Evolutionary conservation across 75 land plant species (phyloP).

Genomic region (Pinus tabuliformis): DNA sequence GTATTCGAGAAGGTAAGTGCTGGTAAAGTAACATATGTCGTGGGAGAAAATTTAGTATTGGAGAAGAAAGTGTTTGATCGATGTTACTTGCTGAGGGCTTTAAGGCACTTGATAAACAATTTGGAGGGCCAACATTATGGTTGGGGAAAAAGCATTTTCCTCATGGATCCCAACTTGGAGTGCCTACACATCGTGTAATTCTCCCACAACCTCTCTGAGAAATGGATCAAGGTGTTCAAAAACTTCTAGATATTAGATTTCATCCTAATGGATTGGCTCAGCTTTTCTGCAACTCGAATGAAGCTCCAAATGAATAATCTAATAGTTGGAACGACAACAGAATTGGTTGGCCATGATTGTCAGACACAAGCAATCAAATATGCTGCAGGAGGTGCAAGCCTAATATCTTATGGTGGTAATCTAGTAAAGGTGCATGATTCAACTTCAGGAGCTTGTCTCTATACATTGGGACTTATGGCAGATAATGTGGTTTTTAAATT

Average conservation of each 20-base stretch:
- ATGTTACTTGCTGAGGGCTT: too few species aligned
- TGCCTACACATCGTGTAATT: conserved; percentile 48
- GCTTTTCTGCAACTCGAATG: conserved; percentile 41
- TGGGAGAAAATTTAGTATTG: too few species aligned
- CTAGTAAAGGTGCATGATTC: too few species aligned
- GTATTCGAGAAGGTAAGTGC: too few species aligned
- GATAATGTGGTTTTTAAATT: too few species aligned
- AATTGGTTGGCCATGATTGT: conserved; percentile 39
- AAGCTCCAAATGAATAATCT: conserved; percentile 50
- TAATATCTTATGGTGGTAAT: too few species aligned
- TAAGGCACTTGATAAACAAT: conserved; percentile 25
- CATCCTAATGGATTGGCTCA: conserved; percentile 37
- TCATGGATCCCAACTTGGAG: conserved; percentile 44
- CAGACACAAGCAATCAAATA: conserved; percentile 3
- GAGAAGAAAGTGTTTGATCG: too few species aligned
- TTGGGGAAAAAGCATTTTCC: conserved; percentile 26
- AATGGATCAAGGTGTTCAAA: conserved; percentile 46
- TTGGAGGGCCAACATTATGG: conserved; percentile 23
- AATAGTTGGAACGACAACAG: conserved; percentile 29
- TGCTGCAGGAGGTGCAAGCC: too few species aligned
- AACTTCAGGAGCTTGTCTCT: too few species aligned
- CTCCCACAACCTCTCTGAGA: conserved; percentile 40
- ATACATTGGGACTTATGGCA: too few species aligned
- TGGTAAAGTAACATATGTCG: too few species aligned
- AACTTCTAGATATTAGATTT: conserved; percentile 49